Evolutionary conservation across 2,329 filamentous ascomycete genomes (phyloP).

Genomic region (Myriosclerotinia duriaeana): DNA sequence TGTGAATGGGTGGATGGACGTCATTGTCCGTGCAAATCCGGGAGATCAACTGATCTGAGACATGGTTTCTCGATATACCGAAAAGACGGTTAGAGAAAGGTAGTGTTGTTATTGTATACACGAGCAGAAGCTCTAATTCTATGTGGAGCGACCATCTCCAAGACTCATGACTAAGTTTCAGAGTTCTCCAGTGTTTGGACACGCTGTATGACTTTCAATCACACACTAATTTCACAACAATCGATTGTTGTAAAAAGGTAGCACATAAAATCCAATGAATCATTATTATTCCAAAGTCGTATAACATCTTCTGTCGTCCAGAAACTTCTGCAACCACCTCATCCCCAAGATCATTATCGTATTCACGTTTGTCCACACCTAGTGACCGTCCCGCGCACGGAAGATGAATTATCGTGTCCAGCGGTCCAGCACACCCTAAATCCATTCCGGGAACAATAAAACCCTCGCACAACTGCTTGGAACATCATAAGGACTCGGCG

Average conservation of each 20-base stretch:
- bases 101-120: no score
- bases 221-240: not conserved
- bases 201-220: not conserved
- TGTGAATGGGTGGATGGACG: not conserved
- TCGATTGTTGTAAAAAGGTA: not conserved
- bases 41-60: no score
- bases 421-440: slow-evolving; percentile 9
- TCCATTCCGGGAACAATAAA: slow-evolving; percentile 26
- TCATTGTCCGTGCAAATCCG: not conserved
- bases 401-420: not conserved
- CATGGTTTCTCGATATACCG: no score
- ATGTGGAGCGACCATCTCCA: no score
- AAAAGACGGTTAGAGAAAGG: no score
- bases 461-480: slow-evolving; percentile 30
- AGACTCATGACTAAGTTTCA: no score
- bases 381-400: not conserved
- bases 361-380: not conserved
- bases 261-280: not conserved
- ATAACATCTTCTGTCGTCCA: not conserved
- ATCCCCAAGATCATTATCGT: not conserved
- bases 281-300: not conserved
- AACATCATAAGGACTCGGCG: slow-evolving; percentile 22
- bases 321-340: not conserved
- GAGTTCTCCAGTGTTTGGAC: not conserved
- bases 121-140: no score